These are phyloP conservation scores for Leptographium galeiforme DNA, from an alignment of 2,329 filamentous ascomycete species.

Conservation along the genomic window DNA sequence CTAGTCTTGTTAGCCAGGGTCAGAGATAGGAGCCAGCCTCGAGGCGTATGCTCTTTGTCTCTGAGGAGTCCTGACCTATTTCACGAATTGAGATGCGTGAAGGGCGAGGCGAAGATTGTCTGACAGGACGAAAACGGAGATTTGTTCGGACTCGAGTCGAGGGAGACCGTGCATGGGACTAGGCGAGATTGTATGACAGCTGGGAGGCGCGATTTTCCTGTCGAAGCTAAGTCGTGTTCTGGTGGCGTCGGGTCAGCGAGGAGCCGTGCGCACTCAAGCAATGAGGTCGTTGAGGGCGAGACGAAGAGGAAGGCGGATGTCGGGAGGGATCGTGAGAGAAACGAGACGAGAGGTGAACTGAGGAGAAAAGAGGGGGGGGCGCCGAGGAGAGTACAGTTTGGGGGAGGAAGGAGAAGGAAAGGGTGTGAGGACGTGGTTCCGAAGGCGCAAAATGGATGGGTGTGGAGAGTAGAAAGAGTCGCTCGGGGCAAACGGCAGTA, in stretches of 20 bases:
- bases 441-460: constrained; percentile 7
- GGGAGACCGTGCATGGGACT: background rate
- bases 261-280: background rate
- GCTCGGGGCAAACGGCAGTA: background rate
- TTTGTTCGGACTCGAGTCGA: background rate
- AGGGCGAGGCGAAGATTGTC: background rate
- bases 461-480: constrained; percentile 3
- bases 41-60: background rate
- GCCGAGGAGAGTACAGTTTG: background rate
- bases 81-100: background rate
- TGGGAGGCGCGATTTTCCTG: background rate
- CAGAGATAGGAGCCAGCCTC: background rate
- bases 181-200: no score
- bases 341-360: constrained; percentile 1
- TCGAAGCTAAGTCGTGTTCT: background rate
- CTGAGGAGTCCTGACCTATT: background rate
- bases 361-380: constrained; percentile 1
- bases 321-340: background rate
- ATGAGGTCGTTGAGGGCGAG: background rate
- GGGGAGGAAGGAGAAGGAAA: background rate
- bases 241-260: background rate
- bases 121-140: background rate
- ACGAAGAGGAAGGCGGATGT: background rate
- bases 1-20: background rate
- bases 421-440: background rate